Evolutionary conservation across 371 early-diverging fungal species (phyloP).

Genomic region (Rhizomucor miehei): DNA sequence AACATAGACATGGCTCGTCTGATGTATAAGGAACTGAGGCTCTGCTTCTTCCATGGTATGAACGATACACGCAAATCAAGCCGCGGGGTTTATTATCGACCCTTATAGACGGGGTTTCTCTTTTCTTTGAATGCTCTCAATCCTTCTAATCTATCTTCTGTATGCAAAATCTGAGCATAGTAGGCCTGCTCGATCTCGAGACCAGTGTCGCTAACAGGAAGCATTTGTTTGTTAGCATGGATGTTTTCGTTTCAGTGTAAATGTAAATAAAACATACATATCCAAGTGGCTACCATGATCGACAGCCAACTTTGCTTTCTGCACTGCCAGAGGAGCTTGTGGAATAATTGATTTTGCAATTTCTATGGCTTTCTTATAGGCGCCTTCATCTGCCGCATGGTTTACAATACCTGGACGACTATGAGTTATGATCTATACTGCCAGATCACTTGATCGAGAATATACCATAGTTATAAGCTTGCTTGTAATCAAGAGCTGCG

Average conservation of each 20-base stretch:
- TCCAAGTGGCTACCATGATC: conserved; percentile 81
- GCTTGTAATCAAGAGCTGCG: conserved; percentile 57
- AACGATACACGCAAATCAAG: no score
- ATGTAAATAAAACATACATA: conserved; percentile 51
- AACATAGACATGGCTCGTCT: conserved; percentile 37
- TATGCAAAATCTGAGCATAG: conserved; percentile 92
- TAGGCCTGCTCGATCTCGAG: conserved; percentile 93
- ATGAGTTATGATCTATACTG: not conserved
- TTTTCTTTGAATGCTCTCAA: conserved; percentile 75
- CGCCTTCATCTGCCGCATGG: conserved; percentile 64
- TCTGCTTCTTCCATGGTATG: conserved; percentile 7
- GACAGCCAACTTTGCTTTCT: conserved; percentile 88
- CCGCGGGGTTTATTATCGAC: conserved; percentile 44
- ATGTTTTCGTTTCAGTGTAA: no score
- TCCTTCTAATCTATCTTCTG: conserved; percentile 94
- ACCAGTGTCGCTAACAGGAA: conserved; percentile 65
- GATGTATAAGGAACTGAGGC: conserved; percentile 35
- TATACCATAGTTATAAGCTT: conserved; percentile 67
- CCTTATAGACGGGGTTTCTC: conserved; percentile 85
- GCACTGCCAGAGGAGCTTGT: conserved; percentile 86
- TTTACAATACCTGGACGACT: conserved; percentile 71
- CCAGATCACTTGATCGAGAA: not conserved
- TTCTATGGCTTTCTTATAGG: conserved; percentile 72
- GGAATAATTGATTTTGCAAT: conserved; percentile 82
- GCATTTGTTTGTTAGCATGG: no score